Conservation (phyloP, 768 basidiomycete species). For the Tulasnella sp. region DNA sequence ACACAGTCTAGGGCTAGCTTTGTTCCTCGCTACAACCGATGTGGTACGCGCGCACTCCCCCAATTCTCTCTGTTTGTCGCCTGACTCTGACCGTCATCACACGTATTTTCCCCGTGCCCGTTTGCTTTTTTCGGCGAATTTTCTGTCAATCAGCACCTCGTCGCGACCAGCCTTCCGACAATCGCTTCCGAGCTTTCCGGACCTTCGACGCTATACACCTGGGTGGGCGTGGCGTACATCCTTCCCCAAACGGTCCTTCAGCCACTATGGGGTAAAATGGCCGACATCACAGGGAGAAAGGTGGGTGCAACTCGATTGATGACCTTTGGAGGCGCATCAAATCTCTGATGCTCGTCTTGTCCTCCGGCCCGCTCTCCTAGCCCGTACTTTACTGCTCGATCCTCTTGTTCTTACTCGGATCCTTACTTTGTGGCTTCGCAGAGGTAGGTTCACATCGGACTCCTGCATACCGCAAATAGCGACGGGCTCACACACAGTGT, state of each 20-base stretch:
- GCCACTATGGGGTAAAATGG: slow-evolving; percentile 68
- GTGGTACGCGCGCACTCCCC: slow-evolving; percentile 38
- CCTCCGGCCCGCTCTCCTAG: slow-evolving; percentile 28
- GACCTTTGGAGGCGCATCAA: not conserved
- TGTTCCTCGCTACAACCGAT: slow-evolving; percentile 82
- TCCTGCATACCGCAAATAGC: not conserved
- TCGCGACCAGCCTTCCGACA: slow-evolving; percentile 75
- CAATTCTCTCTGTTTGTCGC: not conserved
- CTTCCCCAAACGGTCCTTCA: slow-evolving; percentile 79
- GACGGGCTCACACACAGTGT: not conserved
- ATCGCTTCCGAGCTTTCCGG: slow-evolving; percentile 60
- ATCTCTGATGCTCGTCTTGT: not conserved
- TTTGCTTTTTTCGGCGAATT: no score
- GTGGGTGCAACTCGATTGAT: slow-evolving; percentile 28
- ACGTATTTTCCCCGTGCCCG: no score
- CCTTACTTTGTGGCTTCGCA: slow-evolving; percentile 66
- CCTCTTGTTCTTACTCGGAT: slow-evolving; percentile 60
- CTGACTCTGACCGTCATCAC: slow-evolving; percentile 31
- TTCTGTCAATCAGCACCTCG: slow-evolving; percentile 20
- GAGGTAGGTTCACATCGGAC: slow-evolving; percentile 33
- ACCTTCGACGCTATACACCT: slow-evolving; percentile 63
- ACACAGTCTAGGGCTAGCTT: slow-evolving; percentile 57
- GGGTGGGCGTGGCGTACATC: slow-evolving; percentile 79
- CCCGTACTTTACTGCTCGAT: slow-evolving; percentile 62
- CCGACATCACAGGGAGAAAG: slow-evolving; percentile 71